Conservation (phyloP, 2,329 filamentous ascomycete genomes). For the Colletotrichum sp. region DNA sequence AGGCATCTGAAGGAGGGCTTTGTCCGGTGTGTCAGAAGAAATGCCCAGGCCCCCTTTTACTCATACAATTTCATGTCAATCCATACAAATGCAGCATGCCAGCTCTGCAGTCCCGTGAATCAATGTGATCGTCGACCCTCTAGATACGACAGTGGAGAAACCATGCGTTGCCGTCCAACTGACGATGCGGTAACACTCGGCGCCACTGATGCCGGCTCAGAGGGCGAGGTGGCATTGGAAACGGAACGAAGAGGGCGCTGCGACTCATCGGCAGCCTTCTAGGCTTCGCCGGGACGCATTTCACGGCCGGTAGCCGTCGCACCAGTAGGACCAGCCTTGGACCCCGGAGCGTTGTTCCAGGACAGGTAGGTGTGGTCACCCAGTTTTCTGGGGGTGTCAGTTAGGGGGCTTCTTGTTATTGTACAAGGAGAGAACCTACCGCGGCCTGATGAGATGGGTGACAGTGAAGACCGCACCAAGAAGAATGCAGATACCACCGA, state of each 20-base stretch:
- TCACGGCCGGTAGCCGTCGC: slow-evolving; percentile 63
- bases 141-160: not conserved
- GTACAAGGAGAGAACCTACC: slow-evolving; percentile 51
- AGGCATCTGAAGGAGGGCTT: not conserved
- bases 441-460: slow-evolving; percentile 88
- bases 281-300: slow-evolving; percentile 47
- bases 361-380: slow-evolving; percentile 97
- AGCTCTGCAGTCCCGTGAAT: not conserved
- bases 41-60: not conserved
- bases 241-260: slow-evolving; percentile 10
- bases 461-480: slow-evolving; percentile 88
- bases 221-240: slow-evolving; percentile 1
- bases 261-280: slow-evolving; percentile 35
- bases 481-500: slow-evolving; percentile 90
- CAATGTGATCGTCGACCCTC: not conserved
- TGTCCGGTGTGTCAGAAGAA: not conserved
- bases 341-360: slow-evolving; percentile 75
- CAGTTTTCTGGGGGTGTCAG: slow-evolving; percentile 71
- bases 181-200: slow-evolving; percentile 13
- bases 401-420: not conserved
- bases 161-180: not conserved
- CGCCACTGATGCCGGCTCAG: not conserved
- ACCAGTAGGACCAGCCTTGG: slow-evolving; percentile 46
- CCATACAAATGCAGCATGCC: not conserved
- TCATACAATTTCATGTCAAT: slow-evolving; percentile 20